Base-by-base conservation (phyloP, 2,329 filamentous ascomycete species). In the Aureobasidium zeae region DNA sequence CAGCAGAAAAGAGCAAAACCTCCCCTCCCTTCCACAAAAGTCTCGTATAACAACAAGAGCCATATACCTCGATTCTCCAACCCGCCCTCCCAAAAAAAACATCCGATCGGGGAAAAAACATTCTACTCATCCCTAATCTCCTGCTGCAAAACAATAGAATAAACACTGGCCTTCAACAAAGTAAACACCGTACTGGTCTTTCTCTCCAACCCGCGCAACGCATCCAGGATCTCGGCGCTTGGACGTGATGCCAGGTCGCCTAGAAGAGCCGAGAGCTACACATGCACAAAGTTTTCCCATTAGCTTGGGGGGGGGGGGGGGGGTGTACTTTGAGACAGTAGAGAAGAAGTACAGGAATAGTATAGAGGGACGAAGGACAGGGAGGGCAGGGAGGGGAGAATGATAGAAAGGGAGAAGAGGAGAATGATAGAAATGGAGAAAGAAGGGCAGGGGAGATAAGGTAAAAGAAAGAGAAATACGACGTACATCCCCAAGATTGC, bases 91-190 rank as follows among this genome's bases (percentile, higher is more conserved):
- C n/a, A n/a, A n/a, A n/a, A n/a, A n/a, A n/a, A n/a, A n/a, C n/a
- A n/a, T n/a, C n/a, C n/a, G n/a, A n/a, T n/a, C n/a, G n/a, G n/a
- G n/a, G n/a, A n/a, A n/a, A n/a, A n/a, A n/a, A 47, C 45, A 20
- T 12, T 31, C 52, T 72, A 71, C 36, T 77, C 83, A 64, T 81
- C 84, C 50, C 82, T 80, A 56, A 94, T 86, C 74, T 96, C 86
- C 73, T 96, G 89, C 74, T 98, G 89, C 69, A 98, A 64, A 49
- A 98, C 88, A 68, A 98, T 98, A 60, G 85, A 94, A 68, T 98
- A 98, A 51, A 98, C 91, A 63, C 89, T 96, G 13, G 91, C 89
- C 70, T 98, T 98, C 60, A 98, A 74, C 60, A 96, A 66, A 50
- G 91, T 98, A 64, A 94, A 96, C 16, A 95, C 89, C 44, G 94